Conservation (phyloP, 495 filamentous ascomycete genomes). For the Hypoxylon lenormandii region DNA sequence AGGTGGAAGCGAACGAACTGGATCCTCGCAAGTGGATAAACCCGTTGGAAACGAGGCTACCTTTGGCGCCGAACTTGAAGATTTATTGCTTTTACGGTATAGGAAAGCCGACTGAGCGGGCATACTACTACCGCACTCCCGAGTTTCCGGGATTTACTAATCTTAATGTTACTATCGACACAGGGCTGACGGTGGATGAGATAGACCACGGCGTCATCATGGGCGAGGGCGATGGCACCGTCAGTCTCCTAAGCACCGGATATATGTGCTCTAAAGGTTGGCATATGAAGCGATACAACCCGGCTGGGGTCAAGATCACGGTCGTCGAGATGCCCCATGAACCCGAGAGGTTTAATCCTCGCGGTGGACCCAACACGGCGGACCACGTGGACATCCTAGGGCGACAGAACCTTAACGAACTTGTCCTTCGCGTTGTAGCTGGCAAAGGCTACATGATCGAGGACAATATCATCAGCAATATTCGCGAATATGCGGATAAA, state of each 20-base stretch:
- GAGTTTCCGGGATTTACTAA: constrained; percentile 69
- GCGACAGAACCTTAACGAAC: constrained; percentile 85
- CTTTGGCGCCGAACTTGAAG: constrained; percentile 88
- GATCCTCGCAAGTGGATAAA: constrained; percentile 91
- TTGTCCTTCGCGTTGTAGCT: constrained; percentile 88
- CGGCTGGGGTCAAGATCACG: constrained; percentile 80
- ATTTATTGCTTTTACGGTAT: constrained; percentile 98
- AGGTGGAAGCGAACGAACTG: constrained; percentile 88
- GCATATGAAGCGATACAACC: constrained; percentile 93
- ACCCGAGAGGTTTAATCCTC: constrained; percentile 87
- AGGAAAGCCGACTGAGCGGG: constrained; percentile 88
- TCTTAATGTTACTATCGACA: constrained; percentile 92
- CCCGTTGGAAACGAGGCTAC: constrained; percentile 89
- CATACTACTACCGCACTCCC: constrained; percentile 88
- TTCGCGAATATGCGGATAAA: constrained; percentile 80
- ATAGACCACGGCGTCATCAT: constrained; percentile 89
- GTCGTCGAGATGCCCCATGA: constrained; percentile 97
- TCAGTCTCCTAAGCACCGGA: constrained; percentile 84
- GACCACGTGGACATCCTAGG: constrained; percentile 98
- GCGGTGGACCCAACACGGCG: constrained; percentile 93
- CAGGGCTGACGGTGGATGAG: constrained; percentile 71
- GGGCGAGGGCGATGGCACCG: constrained; percentile 95
- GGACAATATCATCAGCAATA: constrained; percentile 81
- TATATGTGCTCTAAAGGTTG: constrained; percentile 98
- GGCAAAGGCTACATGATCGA: constrained; percentile 84